These are phyloP conservation scores for Suhomyces vadensis DNA, from an alignment of 805 yeast species.

Conservation along the genomic window DNA sequence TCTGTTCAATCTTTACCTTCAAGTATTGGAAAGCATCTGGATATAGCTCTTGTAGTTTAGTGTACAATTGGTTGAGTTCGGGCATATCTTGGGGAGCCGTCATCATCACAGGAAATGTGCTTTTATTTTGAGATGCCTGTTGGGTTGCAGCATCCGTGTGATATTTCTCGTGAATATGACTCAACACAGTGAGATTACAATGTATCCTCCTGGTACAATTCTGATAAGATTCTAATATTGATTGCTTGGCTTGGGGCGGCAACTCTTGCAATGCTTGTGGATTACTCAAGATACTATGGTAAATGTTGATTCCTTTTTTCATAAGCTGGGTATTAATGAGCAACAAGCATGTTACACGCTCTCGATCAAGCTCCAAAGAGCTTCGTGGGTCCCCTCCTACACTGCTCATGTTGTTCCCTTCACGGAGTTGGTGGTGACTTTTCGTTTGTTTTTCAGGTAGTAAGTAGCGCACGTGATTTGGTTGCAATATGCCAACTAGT, in stretches of 20 bases:
- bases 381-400: constrained; percentile 7
- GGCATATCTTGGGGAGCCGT: constrained; percentile 58
- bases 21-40: constrained; percentile 53
- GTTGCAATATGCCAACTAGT: no score
- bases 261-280: constrained; percentile 34
- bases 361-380: constrained; percentile 34
- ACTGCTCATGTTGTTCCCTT: constrained; percentile 6
- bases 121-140: constrained; percentile 27
- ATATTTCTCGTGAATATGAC: constrained; percentile 40
- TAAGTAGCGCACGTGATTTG: neutral
- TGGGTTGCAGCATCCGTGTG: constrained; percentile 30
- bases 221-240: constrained; percentile 37
- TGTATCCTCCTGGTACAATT: constrained; percentile 43
- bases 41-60: constrained; percentile 48
- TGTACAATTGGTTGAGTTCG: constrained; percentile 49
- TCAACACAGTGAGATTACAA: constrained; percentile 42
- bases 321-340: constrained; percentile 44
- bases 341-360: constrained; percentile 42
- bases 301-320: constrained; percentile 40
- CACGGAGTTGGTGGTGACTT: neutral
- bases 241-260: constrained; percentile 32
- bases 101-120: constrained; percentile 50
- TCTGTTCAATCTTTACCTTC: constrained; percentile 40
- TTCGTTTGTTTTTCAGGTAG: neutral
- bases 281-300: constrained; percentile 36